Evolutionary conservation across 164 flowering plant species (phyloP), one percentile per base, ranked within the genome.

Genomic region (Magnolia sinica): DNA sequence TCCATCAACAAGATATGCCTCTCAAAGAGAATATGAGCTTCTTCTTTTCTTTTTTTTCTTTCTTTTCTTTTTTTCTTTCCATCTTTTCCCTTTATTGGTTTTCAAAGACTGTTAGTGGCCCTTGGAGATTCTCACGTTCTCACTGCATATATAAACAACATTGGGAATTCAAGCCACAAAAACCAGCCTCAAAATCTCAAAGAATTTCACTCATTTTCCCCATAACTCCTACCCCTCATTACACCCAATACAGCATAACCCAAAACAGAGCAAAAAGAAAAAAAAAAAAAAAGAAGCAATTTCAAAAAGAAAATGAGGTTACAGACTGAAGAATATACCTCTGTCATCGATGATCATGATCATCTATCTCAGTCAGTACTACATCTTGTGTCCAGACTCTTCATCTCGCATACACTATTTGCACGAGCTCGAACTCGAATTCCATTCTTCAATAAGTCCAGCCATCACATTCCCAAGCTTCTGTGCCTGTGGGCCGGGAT

Each of bases 401-500:
- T 29, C 61, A 49, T 59, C 79, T 31, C 14, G 61, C 19, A 10
- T 20, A 63, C 14, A 11, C 63, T 76, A 67, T 29, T 29, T 85
- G 93, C 97, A 92, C 72, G 76, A 87, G 73, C 78, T 84, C 16
- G 82, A 73, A 71, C 85, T 85, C 1, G 86, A 84, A 51, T 22
- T 84, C 85, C 75, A 76, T 22, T 86, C 90, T 74, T 85, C 87
- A 7, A 88, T 77, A 51, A 88, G 87, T 76, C 77, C 84, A 49
- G 76, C 76, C 31, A 92, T 80, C 14, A 88, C 78, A 50, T 85
- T 85, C 27, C 79, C 84, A 37, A 94, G 80, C 79, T 76, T 90
- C 78, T 81, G 84, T 1, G 89, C 93, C 64, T 82, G 88, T 19
- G 85, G 90, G 20, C 95, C 90, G 7, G 98, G 94, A 78, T 82